Conservation (phyloP, 208 protist genomes). For the Trypanosoma vivax region DNA sequence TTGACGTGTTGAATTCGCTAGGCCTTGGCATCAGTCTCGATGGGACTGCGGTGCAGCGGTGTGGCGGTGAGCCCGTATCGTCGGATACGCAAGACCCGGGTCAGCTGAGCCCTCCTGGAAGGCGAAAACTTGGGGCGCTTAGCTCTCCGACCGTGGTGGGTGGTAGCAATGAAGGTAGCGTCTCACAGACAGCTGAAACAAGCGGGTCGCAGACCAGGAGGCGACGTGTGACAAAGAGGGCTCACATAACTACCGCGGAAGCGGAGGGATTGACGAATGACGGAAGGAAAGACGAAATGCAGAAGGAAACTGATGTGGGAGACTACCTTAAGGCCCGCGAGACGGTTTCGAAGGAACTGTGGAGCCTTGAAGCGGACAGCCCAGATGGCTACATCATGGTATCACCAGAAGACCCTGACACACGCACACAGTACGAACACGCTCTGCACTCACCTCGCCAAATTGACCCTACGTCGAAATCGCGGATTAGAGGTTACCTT, state of each 20-base stretch:
- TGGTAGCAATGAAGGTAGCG: background rate
- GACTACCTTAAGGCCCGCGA: conserved; percentile 21
- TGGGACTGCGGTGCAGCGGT: background rate
- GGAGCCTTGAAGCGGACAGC: conserved; percentile 50
- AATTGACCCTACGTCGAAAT: conserved; percentile 43
- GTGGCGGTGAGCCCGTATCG: background rate
- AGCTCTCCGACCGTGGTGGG: background rate
- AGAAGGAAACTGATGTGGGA: background rate
- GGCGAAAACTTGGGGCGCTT: conserved; percentile 16
- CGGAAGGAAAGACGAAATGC: background rate
- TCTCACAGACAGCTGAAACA: background rate
- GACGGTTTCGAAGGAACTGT: conserved; percentile 36
- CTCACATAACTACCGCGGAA: background rate
- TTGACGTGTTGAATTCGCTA: conserved; percentile 63
- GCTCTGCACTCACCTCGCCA: conserved; percentile 44
- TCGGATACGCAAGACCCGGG: conserved; percentile 8
- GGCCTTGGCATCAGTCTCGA: conserved; percentile 27
- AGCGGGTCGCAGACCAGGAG: background rate
- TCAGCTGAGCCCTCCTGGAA: conserved; percentile 32
- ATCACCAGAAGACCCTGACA: conserved; percentile 23
- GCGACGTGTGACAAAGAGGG: conserved; percentile 20
- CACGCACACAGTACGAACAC: conserved; percentile 21
- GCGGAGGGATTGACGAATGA: background rate
- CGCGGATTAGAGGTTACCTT: conserved; percentile 60
- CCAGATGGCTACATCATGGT: conserved; percentile 73